Evolutionary conservation across 257 asterid genomes (phyloP), one percentile per base, ranked within the genome.

Genomic region (Osmanthus fragrans): DNA sequence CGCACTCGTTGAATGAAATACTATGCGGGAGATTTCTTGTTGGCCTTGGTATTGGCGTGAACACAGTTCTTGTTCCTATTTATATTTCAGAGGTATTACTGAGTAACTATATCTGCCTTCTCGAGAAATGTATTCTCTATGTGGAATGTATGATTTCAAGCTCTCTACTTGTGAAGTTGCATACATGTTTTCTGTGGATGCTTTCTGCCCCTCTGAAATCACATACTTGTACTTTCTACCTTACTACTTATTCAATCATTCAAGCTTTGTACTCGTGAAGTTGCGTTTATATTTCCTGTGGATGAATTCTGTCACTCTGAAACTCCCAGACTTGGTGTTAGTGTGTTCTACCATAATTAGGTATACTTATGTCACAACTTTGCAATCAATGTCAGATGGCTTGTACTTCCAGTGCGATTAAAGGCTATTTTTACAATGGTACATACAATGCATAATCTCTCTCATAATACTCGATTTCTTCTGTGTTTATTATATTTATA

Each of bases 41-140:
- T 76, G 98, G 98, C 80, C 93, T 93, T 70, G 96, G 97, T 32
- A 88, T 93, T 80, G 98, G 98, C 79, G 98, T 90, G 80, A 92
- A 92, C 85, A 89, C 96, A 18, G 98, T 92, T 80, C 92, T 93
- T 66, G 97, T 93, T 85, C 96, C 98, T 72, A 85, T 93, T 71
- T 93, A 92, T 84, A 84, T 89, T 81, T 92, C 97, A n/a, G 97
- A 93, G 97, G 98, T 93, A 89, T 75, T 82, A 45, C 39, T 51
- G 34, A 19, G 77, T 42, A 72, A 39, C 70, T 63, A 63, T n/a
- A 36, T 79, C 71, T 72, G 29, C 74, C 27, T 74, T 45, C 10
- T 68, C 10, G 42, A 29, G 33, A 54, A 34, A 71, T 47, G 30
- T 79, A 71, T 49, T 70, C 34, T 66, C 30, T 80, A n/a, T 77